Evolutionary conservation across 2,329 filamentous ascomycete species (phyloP).

Genomic region (Clathrospora elynae): DNA sequence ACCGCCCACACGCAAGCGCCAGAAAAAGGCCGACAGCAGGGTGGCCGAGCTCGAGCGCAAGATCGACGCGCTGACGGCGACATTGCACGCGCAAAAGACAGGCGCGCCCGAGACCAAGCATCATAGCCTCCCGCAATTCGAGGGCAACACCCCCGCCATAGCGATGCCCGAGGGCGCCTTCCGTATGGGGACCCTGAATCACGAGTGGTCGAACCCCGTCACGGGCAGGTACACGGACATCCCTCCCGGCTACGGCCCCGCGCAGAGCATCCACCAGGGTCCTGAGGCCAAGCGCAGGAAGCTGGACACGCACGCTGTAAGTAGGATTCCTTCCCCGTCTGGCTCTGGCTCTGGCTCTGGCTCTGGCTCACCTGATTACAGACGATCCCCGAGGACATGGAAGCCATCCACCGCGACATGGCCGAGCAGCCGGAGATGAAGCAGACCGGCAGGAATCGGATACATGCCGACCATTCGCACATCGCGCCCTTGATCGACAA

Average conservation of each 20-base stretch:
- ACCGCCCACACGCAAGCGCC: constrained; percentile 74
- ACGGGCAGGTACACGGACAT: constrained; percentile 30
- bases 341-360: too few species aligned
- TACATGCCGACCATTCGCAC: constrained; percentile 45
- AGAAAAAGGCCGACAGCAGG: constrained; percentile 89
- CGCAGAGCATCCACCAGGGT: constrained; percentile 37
- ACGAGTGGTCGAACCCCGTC: constrained; percentile 36
- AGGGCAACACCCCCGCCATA: constrained; percentile 11
- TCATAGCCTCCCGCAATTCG: constrained; percentile 31
- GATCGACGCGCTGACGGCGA: constrained; percentile 85
- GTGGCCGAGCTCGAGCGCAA: constrained; percentile 92
- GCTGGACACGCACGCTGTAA: constrained; percentile 36
- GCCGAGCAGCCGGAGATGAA: constrained; percentile 45
- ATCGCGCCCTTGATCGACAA: constrained; percentile 49
- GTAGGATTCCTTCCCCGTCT: constrained; percentile 4
- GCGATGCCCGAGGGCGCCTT: constrained; percentile 33
- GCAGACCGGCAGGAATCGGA: constrained; percentile 34
- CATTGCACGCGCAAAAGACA: constrained; percentile 64
- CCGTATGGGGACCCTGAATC: constrained; percentile 33
- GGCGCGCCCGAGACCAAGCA: constrained; percentile 28
- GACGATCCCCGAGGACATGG: constrained; percentile 48
- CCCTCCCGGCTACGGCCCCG: constrained; percentile 40
- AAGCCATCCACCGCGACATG: constrained; percentile 45
- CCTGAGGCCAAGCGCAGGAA: constrained; percentile 43
- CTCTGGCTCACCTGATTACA: too few species aligned